Evolutionary conservation across 1,284 basidiomycete species (phyloP).

Genomic region (Puccinia triticina): DNA sequence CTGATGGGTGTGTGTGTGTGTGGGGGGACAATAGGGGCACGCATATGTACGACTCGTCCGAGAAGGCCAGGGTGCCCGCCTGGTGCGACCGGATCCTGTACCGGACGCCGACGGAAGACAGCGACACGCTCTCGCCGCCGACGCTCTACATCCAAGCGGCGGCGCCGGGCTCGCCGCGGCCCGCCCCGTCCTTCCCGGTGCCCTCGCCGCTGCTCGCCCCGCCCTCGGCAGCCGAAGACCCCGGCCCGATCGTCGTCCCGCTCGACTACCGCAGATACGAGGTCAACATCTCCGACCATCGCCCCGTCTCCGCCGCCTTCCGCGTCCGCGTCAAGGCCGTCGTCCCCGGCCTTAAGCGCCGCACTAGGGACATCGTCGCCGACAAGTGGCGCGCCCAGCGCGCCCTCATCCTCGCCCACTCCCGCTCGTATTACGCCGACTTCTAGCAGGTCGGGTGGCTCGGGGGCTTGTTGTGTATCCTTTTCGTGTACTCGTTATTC

Average conservation of each 20-base stretch:
- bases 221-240: no score
- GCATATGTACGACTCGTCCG: constrained; percentile 79
- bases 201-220: no score
- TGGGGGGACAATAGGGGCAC: constrained; percentile 61
- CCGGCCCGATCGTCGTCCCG: constrained; percentile 51
- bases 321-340: constrained; percentile 21
- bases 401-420: no score
- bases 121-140: constrained; percentile 63
- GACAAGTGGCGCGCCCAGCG: no score
- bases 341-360: constrained; percentile 40
- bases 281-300: constrained; percentile 59
- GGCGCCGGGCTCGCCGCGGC: not conserved
- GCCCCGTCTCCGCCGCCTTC: constrained; percentile 48
- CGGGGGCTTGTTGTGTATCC: no score
- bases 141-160: constrained; percentile 62
- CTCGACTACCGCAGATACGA: constrained; percentile 59
- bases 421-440: no score
- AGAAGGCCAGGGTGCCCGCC: constrained; percentile 84
- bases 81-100: constrained; percentile 96
- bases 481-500: no score
- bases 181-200: no score
- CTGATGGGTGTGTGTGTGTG: not conserved
- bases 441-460: no score
- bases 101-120: constrained; percentile 67
- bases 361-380: no score